Evolutionary conservation across 2,329 filamentous ascomycete genomes (phyloP).

Genomic region (Ophiostoma sp.): DNA sequence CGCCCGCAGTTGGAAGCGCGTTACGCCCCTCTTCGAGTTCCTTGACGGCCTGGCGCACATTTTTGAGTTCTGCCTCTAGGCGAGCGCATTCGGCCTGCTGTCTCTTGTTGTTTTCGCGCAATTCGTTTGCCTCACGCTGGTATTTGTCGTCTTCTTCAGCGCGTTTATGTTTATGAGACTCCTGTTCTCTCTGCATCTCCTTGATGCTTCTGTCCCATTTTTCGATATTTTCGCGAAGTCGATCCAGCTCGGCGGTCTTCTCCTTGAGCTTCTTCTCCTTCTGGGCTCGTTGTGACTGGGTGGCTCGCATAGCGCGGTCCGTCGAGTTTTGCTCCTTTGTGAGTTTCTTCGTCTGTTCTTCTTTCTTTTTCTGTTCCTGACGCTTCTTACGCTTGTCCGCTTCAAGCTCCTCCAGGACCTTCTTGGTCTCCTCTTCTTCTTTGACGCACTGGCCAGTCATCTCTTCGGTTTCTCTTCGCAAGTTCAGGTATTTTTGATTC

Average conservation of each 20-base stretch:
- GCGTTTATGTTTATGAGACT: constrained; percentile 51
- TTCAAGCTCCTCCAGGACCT: constrained; percentile 61
- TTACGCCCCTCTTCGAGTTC: constrained; percentile 66
- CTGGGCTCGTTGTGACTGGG: constrained; percentile 71
- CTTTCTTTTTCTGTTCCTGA: constrained; percentile 77
- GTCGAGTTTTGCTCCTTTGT: constrained; percentile 74
- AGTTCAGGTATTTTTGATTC: constrained; percentile 71
- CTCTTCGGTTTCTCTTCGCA: constrained; percentile 80
- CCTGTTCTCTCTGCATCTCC: constrained; percentile 52
- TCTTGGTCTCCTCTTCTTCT: constrained; percentile 65
- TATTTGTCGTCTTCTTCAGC: constrained; percentile 46
- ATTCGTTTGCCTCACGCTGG: constrained; percentile 46
- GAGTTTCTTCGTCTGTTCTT: constrained; percentile 79
- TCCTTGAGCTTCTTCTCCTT: constrained; percentile 68
- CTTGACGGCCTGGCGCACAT: constrained; percentile 66
- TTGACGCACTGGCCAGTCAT: constrained; percentile 63
- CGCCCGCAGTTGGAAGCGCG: constrained; percentile 55
- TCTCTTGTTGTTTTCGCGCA: constrained; percentile 51
- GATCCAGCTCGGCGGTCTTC: constrained; percentile 62
- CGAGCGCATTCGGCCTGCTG: constrained; percentile 59
- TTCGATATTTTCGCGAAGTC: constrained; percentile 62
- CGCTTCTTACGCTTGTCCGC: constrained; percentile 75
- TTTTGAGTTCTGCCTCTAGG: constrained; percentile 67
- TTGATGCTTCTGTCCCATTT: constrained; percentile 62
- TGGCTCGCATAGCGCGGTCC: constrained; percentile 73